A percentile compares a stretch with the other conserved stretches of the same genome.
Conservation (phyloP, 768 basidiomycete genomes). For the Auriscalpium microsporum region DNA sequence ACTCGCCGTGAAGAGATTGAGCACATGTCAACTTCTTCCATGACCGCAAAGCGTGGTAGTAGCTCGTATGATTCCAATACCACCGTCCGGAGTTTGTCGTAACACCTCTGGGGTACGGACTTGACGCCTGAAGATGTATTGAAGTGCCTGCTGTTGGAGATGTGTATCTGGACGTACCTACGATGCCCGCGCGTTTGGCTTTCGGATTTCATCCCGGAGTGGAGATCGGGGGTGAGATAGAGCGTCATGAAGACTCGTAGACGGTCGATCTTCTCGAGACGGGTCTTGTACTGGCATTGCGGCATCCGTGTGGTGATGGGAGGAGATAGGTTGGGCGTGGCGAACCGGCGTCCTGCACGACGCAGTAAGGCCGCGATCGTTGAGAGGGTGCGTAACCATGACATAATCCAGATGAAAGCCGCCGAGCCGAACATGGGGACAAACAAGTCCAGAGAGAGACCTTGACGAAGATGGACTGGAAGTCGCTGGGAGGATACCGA, state of each 20-base stretch:
- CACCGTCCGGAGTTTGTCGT: constrained; percentile 96
- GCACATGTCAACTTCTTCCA: constrained; percentile 91
- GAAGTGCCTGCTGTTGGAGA: background rate
- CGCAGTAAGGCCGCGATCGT: background rate
- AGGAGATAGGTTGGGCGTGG: constrained; percentile 85
- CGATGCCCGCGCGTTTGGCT: constrained; percentile 78
- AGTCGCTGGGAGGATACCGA: constrained; percentile 67
- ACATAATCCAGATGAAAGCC: constrained; percentile 92
- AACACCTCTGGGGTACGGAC: constrained; percentile 93
- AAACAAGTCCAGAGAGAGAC: constrained; percentile 73
- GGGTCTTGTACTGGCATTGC: constrained; percentile 73
- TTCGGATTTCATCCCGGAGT: constrained; percentile 86
- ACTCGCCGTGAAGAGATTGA: constrained; percentile 93
- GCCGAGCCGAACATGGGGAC: constrained; percentile 82
- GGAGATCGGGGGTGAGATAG: constrained; percentile 82
- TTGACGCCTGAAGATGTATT: constrained; percentile 56
- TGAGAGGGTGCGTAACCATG: constrained; percentile 58
- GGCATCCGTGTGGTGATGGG: constrained; percentile 75
- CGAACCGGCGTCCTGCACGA: constrained; percentile 2
- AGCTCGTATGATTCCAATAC: constrained; percentile 95
- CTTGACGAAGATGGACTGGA: constrained; percentile 97
- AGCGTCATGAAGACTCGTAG: constrained; percentile 97
- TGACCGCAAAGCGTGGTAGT: constrained; percentile 86
- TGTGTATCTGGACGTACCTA: constrained; percentile 28
- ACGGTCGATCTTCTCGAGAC: constrained; percentile 69